Base-by-base conservation (phyloP, 2,329 filamentous ascomycete species). In the Paracorniculantispora psalliotae region DNA sequence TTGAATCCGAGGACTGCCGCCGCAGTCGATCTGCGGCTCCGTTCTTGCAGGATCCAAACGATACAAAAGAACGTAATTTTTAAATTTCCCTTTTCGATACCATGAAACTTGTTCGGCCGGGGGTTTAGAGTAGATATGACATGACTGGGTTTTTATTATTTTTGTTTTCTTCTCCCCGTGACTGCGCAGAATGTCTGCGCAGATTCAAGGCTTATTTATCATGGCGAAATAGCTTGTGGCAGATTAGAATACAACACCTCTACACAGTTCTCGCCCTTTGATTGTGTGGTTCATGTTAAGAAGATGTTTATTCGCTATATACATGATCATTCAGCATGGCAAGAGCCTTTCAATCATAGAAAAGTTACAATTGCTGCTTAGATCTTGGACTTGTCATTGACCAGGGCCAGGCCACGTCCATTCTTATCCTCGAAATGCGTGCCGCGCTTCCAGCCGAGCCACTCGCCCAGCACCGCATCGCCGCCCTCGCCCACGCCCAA, bases 381-480 rank as follows among this genome's bases (percentile, higher is more conserved):
- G 28, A 77, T 57, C 63, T 72, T 76, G 5, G 72, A 67, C 57
- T 51, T 63, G 49, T 67, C 35, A 8, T 51, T 52, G 52, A 63
- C 41, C 62, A 78, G 72, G 21, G 87, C 80, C 62, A 91, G 71
- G 0, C 83, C 86, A 4, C 47, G 48, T 0, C 88, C 89, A 28
- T 83, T 75, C 28, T 79, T 73, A 2, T 90, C 76, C n/a, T 84
- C 80, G 69, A 87, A 96, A 33, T 96, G 84, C 61, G 74, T 79
- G 1, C 89, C 91, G 66, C 78, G 82, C 61, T 77, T 80, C 91
- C 91, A 96, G 0, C 91, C 90, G 64, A 88, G 77, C 93, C 93
- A 97, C 52, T 80, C 71, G 53, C 74, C 75, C 62, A 97, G 70
- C 4, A 82, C 80, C 54, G 85, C 82, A 69, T 91, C 87, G 1